These are phyloP conservation scores for Sporothrix dimorphospora DNA, from an alignment of 2,329 filamentous ascomycete genomes.

Conservation along the genomic window DNA sequence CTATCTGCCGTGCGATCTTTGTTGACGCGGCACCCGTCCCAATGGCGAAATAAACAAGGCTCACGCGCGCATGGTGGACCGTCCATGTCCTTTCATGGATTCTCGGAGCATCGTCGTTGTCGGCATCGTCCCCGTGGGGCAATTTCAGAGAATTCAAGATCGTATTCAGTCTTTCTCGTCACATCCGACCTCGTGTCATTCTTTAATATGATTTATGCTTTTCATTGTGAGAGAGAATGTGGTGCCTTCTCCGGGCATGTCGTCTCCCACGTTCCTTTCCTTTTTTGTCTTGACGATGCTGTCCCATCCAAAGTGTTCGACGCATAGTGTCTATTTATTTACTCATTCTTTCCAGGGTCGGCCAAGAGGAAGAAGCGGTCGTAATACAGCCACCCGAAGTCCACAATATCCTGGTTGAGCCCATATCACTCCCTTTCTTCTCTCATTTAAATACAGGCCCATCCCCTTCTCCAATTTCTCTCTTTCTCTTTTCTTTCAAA, in stretches of 20 bases:
- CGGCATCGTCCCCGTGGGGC: not conserved
- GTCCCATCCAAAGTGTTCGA: not conserved
- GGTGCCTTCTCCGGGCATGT: not conserved
- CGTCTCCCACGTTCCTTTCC: no score
- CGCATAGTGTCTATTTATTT: not conserved
- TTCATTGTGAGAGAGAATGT: not conserved
- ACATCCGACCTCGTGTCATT: not conserved
- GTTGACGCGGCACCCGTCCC: not conserved
- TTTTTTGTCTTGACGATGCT: not conserved
- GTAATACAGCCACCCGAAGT: not conserved
- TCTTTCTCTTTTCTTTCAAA: not conserved
- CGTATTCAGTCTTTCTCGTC: no score
- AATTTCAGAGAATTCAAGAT: no score
- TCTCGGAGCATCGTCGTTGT: not conserved
- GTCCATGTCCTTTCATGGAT: not conserved
- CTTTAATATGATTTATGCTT: not conserved
- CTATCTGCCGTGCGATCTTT: constrained; percentile 5
- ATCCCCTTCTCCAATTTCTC: not conserved
- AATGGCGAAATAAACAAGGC: constrained; percentile 22
- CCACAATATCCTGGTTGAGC: not conserved
- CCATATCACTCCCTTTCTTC: not conserved
- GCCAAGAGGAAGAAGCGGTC: constrained; percentile 10
- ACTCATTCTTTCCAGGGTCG: constrained; percentile 14
- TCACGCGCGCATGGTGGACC: constrained; percentile 3
- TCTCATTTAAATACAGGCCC: not conserved